Percentiles rank a stretch among this genome's conserved stretches.
phyloP scores from a whole-genome alignment of 345 rosid species.

The Brassica carinata region DNA sequence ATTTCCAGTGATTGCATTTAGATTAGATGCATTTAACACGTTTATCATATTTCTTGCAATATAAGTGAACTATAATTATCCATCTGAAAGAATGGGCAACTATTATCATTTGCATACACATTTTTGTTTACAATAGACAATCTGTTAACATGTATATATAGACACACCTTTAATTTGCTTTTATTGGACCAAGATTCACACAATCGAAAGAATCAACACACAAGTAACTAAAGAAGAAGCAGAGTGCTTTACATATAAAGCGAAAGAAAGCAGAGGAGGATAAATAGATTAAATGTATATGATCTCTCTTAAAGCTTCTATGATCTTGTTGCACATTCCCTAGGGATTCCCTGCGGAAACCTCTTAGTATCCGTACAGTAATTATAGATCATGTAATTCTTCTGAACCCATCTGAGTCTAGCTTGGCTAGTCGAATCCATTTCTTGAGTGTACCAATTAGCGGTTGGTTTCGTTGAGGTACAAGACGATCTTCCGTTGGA shows the following conservation, averaged over 20 bases:
- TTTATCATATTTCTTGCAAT: background rate
- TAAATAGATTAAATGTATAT: background rate
- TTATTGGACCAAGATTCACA: constrained; percentile 29
- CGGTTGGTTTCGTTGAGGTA: constrained; percentile 27
- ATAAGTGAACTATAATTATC: background rate
- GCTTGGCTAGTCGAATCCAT: constrained; percentile 46
- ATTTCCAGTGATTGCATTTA: background rate
- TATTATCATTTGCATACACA: constrained; percentile 26
- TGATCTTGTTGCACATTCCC: constrained; percentile 31
- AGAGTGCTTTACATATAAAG: constrained; percentile 18
- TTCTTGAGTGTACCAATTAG: constrained; percentile 48
- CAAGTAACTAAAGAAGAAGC: background rate
- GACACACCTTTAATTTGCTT: constrained; percentile 12
- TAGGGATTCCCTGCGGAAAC: constrained; percentile 46
- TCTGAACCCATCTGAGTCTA: constrained; percentile 55
- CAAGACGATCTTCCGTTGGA: constrained; percentile 37
- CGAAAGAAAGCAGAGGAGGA: background rate
- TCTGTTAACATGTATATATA: background rate
- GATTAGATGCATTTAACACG: constrained; percentile 9
- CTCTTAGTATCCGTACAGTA: constrained; percentile 46
- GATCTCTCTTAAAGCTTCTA: background rate
- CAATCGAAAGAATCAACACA: constrained; percentile 22
- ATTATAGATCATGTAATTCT: constrained; percentile 48
- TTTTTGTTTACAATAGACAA: constrained; percentile 12
- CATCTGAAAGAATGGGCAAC: background rate